Evolutionary conservation across 805 yeast genomes (phyloP).

Genomic region (Schwanniomyces sp.): DNA sequence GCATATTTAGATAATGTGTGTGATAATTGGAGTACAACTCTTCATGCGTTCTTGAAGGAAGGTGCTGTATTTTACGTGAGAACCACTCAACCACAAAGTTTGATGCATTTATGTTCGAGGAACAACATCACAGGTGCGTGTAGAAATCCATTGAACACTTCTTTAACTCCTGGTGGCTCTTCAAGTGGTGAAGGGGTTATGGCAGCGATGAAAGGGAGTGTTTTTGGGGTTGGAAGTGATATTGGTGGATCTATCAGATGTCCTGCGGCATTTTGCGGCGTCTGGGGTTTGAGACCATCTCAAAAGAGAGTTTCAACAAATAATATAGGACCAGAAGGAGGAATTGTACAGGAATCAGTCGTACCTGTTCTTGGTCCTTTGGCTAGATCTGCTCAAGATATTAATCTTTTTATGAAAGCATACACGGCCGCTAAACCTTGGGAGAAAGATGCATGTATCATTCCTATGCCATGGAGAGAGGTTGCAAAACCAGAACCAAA

Average conservation of each 20-base stretch:
- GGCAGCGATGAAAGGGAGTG: conserved; percentile 46
- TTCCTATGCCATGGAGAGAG: conserved; percentile 53
- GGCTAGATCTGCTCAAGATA: conserved; percentile 27
- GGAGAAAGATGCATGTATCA: conserved; percentile 46
- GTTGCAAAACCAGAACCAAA: conserved; percentile 31
- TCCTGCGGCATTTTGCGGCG: conserved; percentile 55
- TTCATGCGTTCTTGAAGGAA: conserved; percentile 21
- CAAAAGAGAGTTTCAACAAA: conserved; percentile 47
- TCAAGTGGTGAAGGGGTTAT: conserved; percentile 55
- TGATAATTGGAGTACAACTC: conserved; percentile 1
- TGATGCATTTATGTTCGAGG: conserved; percentile 31
- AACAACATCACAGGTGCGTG: conserved; percentile 28
- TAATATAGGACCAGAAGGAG: conserved; percentile 9
- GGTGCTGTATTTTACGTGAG: conserved; percentile 31
- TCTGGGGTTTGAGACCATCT: conserved; percentile 51
- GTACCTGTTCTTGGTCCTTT: conserved; percentile 45
- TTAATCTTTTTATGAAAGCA: conserved; percentile 48
- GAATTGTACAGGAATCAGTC: conserved; percentile 12
- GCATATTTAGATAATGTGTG: not conserved
- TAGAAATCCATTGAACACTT: conserved; percentile 28
- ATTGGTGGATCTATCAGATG: conserved; percentile 57
- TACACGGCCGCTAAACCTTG: conserved; percentile 53
- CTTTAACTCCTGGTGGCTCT: conserved; percentile 53
- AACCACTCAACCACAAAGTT: conserved; percentile 30
- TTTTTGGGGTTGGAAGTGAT: conserved; percentile 40